Percentiles rank a stretch among this genome's conserved stretches.
phyloP scores from a whole-genome alignment of 2,329 filamentous ascomycete species.

The Aspergillus awamori region DNA sequence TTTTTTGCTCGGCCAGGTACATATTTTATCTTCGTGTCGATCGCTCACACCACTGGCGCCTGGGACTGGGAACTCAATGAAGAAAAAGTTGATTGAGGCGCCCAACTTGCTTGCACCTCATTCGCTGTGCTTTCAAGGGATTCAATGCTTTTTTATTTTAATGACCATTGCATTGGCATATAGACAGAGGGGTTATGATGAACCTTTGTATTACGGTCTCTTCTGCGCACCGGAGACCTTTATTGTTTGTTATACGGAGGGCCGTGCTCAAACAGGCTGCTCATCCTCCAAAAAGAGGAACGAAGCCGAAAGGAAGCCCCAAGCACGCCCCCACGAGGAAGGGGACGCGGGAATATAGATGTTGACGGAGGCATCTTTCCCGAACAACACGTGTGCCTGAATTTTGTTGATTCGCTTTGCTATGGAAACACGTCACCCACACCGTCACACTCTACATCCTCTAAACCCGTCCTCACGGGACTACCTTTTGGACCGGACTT shows the following conservation, averaged over 20 bases:
- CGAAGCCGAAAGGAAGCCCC: background rate
- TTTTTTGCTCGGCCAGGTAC: conserved; percentile 35
- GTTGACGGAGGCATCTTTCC: conserved; percentile 6
- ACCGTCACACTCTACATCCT: no score
- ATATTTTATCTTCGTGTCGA: conserved; percentile 43
- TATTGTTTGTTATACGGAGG: conserved; percentile 3
- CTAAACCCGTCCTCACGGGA: background rate
- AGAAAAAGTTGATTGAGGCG: conserved; percentile 33
- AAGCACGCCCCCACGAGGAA: background rate
- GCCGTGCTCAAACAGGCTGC: background rate
- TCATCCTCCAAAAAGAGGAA: background rate
- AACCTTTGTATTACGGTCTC: conserved; percentile 17
- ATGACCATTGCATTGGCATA: conserved; percentile 40
- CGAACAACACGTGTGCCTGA: background rate
- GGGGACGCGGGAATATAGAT: conserved; percentile 1
- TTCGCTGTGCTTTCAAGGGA: conserved; percentile 43
- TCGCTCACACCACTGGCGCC: conserved; percentile 44
- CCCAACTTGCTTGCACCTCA: conserved; percentile 39
- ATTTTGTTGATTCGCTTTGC: conserved; percentile 9
- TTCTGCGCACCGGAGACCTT: conserved; percentile 1
- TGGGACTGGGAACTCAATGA: conserved; percentile 33
- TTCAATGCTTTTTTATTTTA: conserved; percentile 27
- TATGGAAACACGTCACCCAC: conserved; percentile 9
- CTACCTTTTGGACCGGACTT: background rate
- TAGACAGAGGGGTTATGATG: conserved; percentile 28